Conservation (phyloP, 768 basidiomycete species). For the Lactarius sanguifluus region DNA sequence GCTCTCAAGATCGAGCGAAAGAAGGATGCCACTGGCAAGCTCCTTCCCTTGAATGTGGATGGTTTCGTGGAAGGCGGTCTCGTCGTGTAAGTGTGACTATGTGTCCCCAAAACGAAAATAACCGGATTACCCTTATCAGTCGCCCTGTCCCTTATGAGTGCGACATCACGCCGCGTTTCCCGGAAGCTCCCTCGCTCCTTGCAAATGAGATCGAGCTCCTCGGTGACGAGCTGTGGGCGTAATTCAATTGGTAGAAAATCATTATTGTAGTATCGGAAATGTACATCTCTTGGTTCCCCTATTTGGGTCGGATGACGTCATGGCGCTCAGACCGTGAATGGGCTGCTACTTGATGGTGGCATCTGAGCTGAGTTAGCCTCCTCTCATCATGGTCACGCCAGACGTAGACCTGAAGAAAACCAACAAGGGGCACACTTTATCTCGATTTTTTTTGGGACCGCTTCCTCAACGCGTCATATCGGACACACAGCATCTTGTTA, state of each 20-base stretch:
- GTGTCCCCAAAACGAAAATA: background rate
- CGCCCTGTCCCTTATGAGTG: constrained; percentile 26
- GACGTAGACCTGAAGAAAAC: constrained; percentile 6
- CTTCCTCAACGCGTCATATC: constrained; percentile 62
- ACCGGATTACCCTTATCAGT: constrained; percentile 1
- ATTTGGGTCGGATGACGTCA: constrained; percentile 7
- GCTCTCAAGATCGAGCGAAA: constrained; percentile 22
- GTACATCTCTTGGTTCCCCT: background rate
- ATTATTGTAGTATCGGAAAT: background rate
- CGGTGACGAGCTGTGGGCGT: constrained; percentile 3
- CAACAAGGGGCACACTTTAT: constrained; percentile 39
- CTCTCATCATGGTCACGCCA: constrained; percentile 22
- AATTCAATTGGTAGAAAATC: background rate
- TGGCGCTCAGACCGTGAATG: background rate
- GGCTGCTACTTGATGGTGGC: background rate
- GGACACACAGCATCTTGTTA: constrained; percentile 28
- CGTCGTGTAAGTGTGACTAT: constrained; percentile 24
- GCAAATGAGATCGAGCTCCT: constrained; percentile 21
- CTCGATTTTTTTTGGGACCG: constrained; percentile 72
- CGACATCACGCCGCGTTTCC: constrained; percentile 24
- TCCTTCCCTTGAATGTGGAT: constrained; percentile 24
- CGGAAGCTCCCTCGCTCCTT: constrained; percentile 18
- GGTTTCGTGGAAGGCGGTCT: constrained; percentile 29
- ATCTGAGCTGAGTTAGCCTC: constrained; percentile 6
- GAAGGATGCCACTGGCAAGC: constrained; percentile 17